Evolutionary conservation across 2,329 filamentous ascomycete species (phyloP), one percentile per base, ranked within the genome.

Genomic region (Botryotinia calthae): DNA sequence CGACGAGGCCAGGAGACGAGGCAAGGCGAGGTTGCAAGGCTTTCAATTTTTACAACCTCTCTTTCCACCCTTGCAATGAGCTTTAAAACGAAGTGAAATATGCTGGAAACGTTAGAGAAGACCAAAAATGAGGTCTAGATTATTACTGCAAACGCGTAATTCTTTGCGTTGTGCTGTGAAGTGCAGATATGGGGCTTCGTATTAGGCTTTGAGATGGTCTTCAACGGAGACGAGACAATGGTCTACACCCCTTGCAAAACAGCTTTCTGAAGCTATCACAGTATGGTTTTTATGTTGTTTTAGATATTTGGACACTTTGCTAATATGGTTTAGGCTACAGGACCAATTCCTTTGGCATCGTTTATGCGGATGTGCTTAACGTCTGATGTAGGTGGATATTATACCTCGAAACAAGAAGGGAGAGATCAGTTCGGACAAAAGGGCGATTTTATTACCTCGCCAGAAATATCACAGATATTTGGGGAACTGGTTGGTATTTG

Each of bases 341-440:
- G 96, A 0, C 95, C 96, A 6, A 90, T 98, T 42, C 93, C 96
- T 0, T 88, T 99, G 74, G 95, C 96, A 8, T 91, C 94, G 70
- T 99, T 95, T 82, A 99, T 99, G 96, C 95, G 96, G 81, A 97
- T 98, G 91, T 98, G 95, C 82, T 88, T 99, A 76, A 99, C 96
- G 0, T 93, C 93, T 18, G 93, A 96, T 74, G 84, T 94, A 56
- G 94, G 94, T 73, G 96, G 96, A 71, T 99, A 99, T 84, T 99
- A 99, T 83, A 98, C 94, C 0, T 88, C 90, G 37, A 87, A 91
- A 61, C 86, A 87, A 71, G 83, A 89, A 74, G 90, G 87, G 31
- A 88, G 90, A 64, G 95, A 98, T 80, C 95, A 95, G 76, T 99
- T 99, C 78, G 96, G 96, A n/a, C 85, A 88, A 72, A 93, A 93